These are phyloP conservation scores for Tuber melanosporum DNA, from an alignment of 495 filamentous ascomycete genomes.

Conservation along the genomic window DNA sequence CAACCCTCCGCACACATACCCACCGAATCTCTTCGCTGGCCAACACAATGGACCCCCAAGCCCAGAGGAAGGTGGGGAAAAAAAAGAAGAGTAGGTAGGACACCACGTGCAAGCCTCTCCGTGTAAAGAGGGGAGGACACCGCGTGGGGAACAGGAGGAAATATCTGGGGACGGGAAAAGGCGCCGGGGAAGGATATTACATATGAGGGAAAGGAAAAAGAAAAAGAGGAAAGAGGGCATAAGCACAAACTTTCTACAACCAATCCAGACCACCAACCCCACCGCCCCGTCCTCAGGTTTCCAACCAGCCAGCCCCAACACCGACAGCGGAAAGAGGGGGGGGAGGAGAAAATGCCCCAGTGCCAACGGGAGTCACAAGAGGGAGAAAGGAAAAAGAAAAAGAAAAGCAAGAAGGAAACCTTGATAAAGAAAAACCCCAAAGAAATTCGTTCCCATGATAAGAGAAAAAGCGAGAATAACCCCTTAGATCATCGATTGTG, in stretches of 20 bases:
- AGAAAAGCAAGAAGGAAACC: neutral
- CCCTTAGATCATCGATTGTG: neutral
- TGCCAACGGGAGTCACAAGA: neutral
- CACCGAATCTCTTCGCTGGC: neutral
- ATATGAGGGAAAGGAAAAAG: neutral
- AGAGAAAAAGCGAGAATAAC: neutral
- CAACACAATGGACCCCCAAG: neutral
- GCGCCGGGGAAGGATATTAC: neutral
- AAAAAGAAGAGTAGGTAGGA: neutral
- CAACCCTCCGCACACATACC: neutral
- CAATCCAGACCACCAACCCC: neutral
- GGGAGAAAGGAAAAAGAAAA: neutral
- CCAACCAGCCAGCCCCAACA: neutral
- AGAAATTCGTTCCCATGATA: neutral
- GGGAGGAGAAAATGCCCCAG: neutral
- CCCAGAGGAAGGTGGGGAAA: neutral
- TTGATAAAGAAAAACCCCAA: neutral
- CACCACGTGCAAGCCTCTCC: neutral
- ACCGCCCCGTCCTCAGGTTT: neutral
- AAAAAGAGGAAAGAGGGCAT: neutral
- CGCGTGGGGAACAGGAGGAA: neutral
- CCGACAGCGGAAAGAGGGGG: neutral
- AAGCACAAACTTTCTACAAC: conserved; percentile 4
- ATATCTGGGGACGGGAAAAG: neutral
- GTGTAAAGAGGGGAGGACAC: neutral